A percentile compares a stretch with the other conserved stretches of the same genome.
Conservation (phyloP, 192 early-diverging fungal genomes). For the Obelidium mucronatum region DNA sequence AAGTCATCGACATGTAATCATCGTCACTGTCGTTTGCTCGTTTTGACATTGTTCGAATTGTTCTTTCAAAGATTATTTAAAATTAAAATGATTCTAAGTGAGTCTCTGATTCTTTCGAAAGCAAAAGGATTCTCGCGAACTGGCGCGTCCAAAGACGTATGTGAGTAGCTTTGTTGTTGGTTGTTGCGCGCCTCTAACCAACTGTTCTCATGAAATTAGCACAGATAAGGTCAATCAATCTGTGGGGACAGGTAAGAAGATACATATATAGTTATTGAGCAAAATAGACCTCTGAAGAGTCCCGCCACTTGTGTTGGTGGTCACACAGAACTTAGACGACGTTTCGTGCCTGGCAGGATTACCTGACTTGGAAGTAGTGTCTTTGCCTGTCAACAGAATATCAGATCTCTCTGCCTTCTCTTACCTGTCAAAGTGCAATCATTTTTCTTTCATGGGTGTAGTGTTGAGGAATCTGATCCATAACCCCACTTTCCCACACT, state of each 20-base stretch:
- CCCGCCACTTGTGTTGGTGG: too few relatives aligned
- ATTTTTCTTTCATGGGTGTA: too few relatives aligned
- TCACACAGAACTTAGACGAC: slow-evolving; percentile 45
- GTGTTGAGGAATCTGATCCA: neutral
- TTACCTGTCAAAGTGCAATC: neutral
- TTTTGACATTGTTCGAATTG: neutral
- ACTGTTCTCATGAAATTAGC: slow-evolving; percentile 6
- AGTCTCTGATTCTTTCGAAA: slow-evolving; percentile 30
- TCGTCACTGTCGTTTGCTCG: slow-evolving; percentile 18
- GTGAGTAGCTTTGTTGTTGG: slow-evolving; percentile 15
- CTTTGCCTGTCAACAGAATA: slow-evolving; percentile 48
- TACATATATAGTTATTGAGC: neutral
- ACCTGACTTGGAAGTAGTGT: slow-evolving; percentile 49
- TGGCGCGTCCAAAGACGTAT: slow-evolving; percentile 4
- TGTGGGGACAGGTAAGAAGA: slow-evolving; percentile 48
- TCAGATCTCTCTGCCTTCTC: slow-evolving; percentile 19
- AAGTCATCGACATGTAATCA: slow-evolving; percentile 50
- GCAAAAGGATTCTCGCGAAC: slow-evolving; percentile 32
- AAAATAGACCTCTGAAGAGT: neutral
- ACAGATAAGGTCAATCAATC: slow-evolving; percentile 46
- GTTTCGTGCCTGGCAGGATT: slow-evolving; percentile 41
- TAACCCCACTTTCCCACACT: too few relatives aligned
- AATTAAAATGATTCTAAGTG: slow-evolving; percentile 33
- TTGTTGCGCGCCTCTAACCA: neutral
- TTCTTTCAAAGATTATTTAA: neutral